These are phyloP conservation scores for Ogataea thermomethanolica DNA, from an alignment of 805 yeast genomes.

Conservation along the genomic window DNA sequence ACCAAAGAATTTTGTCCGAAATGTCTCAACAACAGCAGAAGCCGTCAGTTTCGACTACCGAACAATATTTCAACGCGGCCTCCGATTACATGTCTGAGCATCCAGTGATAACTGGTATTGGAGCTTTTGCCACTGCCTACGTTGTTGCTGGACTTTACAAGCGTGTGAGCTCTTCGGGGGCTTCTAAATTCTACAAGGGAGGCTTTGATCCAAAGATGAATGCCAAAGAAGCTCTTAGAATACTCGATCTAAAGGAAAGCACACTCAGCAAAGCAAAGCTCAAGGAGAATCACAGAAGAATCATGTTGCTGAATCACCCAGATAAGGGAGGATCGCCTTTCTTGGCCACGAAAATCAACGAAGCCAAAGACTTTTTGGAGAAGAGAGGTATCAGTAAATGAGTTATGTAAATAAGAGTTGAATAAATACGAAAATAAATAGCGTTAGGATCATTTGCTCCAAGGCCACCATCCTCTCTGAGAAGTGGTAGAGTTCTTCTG, in stretches of 20 bases:
- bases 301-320: slow-evolving; percentile 89
- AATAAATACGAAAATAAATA: not conserved
- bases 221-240: slow-evolving; percentile 82
- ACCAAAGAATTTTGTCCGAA: slow-evolving; percentile 15
- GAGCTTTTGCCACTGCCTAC: slow-evolving; percentile 62
- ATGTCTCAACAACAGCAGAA: not conserved
- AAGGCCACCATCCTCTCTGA: slow-evolving; percentile 1
- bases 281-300: slow-evolving; percentile 75
- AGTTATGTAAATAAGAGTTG: slow-evolving; percentile 4
- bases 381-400: slow-evolving; percentile 51
- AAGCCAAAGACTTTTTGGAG: slow-evolving; percentile 79
- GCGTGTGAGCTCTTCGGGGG: slow-evolving; percentile 60
- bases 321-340: slow-evolving; percentile 92
- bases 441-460: not conserved
- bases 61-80: slow-evolving; percentile 62
- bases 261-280: slow-evolving; percentile 59
- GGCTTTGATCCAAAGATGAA: slow-evolving; percentile 91
- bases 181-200: slow-evolving; percentile 72
- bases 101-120: slow-evolving; percentile 70
- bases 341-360: slow-evolving; percentile 87
- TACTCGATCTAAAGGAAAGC: slow-evolving; percentile 70
- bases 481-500: slow-evolving; percentile 7
- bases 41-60: slow-evolving; percentile 19
- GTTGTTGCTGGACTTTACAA: slow-evolving; percentile 66
- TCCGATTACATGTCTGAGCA: slow-evolving; percentile 64